Evolutionary conservation across 768 basidiomycete species (phyloP).

Genomic region (Leccinum truebloodii): DNA sequence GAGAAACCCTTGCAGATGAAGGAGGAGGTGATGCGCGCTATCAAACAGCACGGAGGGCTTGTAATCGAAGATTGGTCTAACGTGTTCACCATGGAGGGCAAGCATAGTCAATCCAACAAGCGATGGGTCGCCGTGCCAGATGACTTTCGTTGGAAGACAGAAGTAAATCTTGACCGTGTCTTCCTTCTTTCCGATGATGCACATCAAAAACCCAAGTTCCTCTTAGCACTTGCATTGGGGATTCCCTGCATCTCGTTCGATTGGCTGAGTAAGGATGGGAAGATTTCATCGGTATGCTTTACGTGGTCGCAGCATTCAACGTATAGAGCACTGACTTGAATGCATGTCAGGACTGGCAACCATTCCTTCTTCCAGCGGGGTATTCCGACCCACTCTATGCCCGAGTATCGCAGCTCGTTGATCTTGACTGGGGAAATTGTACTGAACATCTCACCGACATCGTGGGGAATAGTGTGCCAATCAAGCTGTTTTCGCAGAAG

Average conservation of each 20-base stretch:
- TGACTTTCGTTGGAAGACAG: conserved; percentile 47
- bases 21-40: conserved; percentile 41
- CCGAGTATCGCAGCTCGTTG: conserved; percentile 48
- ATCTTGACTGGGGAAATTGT: conserved; percentile 50
- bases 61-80: conserved; percentile 64
- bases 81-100: conserved; percentile 58
- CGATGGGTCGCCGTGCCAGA: conserved; percentile 53
- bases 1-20: conserved; percentile 42
- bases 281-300: conserved; percentile 32
- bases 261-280: conserved; percentile 43
- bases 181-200: conserved; percentile 69
- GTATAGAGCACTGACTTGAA: conserved; percentile 12
- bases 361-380: conserved; percentile 58
- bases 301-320: background rate
- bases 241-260: conserved; percentile 73
- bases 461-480: conserved; percentile 54
- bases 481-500: conserved; percentile 56
- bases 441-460: conserved; percentile 58
- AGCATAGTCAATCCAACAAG: conserved; percentile 41
- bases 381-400: conserved; percentile 41
- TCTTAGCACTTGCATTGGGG: conserved; percentile 81
- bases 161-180: conserved; percentile 44
- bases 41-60: conserved; percentile 53
- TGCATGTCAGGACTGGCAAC: conserved; percentile 55
- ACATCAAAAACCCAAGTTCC: conserved; percentile 74